Conservation (phyloP, 441 rosid species). For the Brassica balearica region DNA sequence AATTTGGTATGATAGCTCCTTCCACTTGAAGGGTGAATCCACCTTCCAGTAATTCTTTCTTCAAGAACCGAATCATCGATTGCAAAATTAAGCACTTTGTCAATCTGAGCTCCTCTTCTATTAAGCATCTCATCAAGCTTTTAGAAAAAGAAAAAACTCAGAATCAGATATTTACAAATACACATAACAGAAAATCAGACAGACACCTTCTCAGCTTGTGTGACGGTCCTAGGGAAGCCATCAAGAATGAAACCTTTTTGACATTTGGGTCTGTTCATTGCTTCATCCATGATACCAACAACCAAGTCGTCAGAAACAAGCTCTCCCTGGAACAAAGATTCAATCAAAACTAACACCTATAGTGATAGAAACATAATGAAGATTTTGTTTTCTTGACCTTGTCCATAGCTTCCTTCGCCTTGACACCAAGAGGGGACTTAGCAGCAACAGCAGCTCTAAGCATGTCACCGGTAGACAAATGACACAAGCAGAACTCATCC, state of each 20-base stretch:
- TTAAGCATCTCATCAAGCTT: slow-evolving; percentile 97
- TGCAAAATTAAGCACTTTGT: slow-evolving; percentile 88
- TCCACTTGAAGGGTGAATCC: slow-evolving; percentile 98
- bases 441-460: slow-evolving; percentile 95
- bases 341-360: slow-evolving; percentile 24
- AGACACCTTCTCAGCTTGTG: slow-evolving; percentile 94
- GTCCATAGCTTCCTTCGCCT: slow-evolving; percentile 98
- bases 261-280: slow-evolving; percentile 91
- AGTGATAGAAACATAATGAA: neutral
- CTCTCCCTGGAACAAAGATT: slow-evolving; percentile 64
- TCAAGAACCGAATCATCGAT: slow-evolving; percentile 90
- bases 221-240: slow-evolving; percentile 94
- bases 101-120: slow-evolving; percentile 74
- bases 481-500: slow-evolving; percentile 92
- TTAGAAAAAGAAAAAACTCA: neutral
- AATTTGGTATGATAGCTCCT: slow-evolving; percentile 86
- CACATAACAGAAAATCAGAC: neutral
- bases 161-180: neutral
- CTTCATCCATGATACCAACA: slow-evolving; percentile 94
- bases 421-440: slow-evolving; percentile 93
- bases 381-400: slow-evolving; percentile 53
- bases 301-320: slow-evolving; percentile 97
- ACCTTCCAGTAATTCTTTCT: slow-evolving; percentile 96
- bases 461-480: slow-evolving; percentile 99
- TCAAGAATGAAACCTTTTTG: slow-evolving; percentile 97